A percentile compares a stretch with the other conserved stretches of the same genome.
phyloP scores from a whole-genome alignment of 2,329 filamentous ascomycete genomes.

The Colletotrichum acutatum region DNA sequence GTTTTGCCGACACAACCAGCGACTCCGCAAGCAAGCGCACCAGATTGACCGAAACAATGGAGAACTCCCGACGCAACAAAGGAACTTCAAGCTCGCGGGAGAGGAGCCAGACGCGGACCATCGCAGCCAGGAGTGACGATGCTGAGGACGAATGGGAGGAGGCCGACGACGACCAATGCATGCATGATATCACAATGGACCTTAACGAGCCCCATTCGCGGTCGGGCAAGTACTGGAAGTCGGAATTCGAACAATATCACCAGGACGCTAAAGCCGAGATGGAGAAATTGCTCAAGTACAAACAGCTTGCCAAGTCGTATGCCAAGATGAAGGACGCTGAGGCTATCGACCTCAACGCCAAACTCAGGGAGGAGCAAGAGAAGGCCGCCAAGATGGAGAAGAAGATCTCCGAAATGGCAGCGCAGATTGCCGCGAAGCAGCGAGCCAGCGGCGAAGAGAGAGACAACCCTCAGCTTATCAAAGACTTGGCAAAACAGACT shows the following conservation, averaged over 20 bases:
- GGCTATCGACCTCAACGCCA: constrained; percentile 72
- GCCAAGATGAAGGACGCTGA: constrained; percentile 82
- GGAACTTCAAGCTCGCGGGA: constrained; percentile 9
- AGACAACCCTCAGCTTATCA: constrained; percentile 59
- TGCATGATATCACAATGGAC: constrained; percentile 75
- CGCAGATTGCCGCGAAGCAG: constrained; percentile 58
- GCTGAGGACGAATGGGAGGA: constrained; percentile 64
- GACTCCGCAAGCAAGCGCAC: constrained; percentile 49
- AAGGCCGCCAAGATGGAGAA: constrained; percentile 73
- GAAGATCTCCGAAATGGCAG: constrained; percentile 68
- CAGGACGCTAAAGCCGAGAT: constrained; percentile 78
- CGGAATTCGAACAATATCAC: constrained; percentile 79
- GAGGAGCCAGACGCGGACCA: constrained; percentile 32
- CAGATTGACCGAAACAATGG: constrained; percentile 57
- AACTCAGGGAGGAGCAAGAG: constrained; percentile 75
- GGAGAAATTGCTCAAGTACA: constrained; percentile 82
- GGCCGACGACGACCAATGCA: constrained; percentile 53
- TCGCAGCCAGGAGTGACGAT: constrained; percentile 33
- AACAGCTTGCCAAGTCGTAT: constrained; percentile 81
- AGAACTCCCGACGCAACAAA: constrained; percentile 51
- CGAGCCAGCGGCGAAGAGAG: constrained; percentile 51
- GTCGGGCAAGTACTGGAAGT: constrained; percentile 84
- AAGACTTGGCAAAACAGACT: constrained; percentile 68
- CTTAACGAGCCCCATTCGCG: constrained; percentile 79
- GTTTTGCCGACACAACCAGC: constrained; percentile 39